Evolutionary conservation across 2,329 filamentous ascomycete genomes (phyloP).

Genomic region (Clarireedia homoeocarpa): DNA sequence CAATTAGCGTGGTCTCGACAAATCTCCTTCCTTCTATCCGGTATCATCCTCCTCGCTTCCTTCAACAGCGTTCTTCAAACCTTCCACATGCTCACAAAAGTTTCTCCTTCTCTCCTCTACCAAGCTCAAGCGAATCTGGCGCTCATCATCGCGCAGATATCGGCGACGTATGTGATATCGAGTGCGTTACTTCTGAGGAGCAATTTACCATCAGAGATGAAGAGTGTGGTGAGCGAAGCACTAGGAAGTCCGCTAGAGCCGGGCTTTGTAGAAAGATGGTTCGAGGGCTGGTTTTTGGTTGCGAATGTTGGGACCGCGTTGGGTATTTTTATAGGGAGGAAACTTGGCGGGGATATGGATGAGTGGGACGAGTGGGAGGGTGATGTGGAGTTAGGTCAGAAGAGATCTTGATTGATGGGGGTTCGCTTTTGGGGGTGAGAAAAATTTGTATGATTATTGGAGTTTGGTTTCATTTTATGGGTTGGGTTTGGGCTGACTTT

Average conservation of each 20-base stretch:
- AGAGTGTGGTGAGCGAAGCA: conserved; percentile 69
- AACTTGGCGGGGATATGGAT: conserved; percentile 46
- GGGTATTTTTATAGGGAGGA: conserved; percentile 67
- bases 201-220: conserved; percentile 70
- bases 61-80: conserved; percentile 82
- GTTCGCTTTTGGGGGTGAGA: background rate
- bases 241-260: conserved; percentile 65
- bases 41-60: conserved; percentile 72
- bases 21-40: conserved; percentile 76
- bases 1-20: conserved; percentile 77
- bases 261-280: conserved; percentile 72
- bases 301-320: conserved; percentile 57
- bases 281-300: conserved; percentile 76
- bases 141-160: conserved; percentile 70
- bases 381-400: conserved; percentile 63
- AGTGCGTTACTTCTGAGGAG: conserved; percentile 69
- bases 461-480: background rate
- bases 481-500: background rate
- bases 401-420: conserved; percentile 45
- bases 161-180: conserved; percentile 78
- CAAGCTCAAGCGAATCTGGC: conserved; percentile 68
- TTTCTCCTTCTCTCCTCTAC: conserved; percentile 64
- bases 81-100: conserved; percentile 70
- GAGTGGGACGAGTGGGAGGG: conserved; percentile 43
- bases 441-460: background rate